phyloP scores from a whole-genome alignment of 306 rosid species.

The Lathyrus sativus region DNA sequence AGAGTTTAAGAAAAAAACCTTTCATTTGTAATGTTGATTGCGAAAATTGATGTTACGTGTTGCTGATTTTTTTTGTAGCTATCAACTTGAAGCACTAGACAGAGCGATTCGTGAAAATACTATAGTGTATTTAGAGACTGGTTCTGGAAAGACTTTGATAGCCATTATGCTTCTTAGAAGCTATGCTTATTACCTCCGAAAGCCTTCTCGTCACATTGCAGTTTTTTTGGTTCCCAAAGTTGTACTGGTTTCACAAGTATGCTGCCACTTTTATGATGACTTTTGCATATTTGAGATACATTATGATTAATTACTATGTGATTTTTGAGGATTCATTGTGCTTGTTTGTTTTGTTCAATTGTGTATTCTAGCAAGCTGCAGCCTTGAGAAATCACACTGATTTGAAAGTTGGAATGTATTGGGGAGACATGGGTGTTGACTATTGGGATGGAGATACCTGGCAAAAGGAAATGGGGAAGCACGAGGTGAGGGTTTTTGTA shows the following conservation, averaged over 20 bases:
- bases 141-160: slow-evolving; percentile 89
- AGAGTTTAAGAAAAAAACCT: not conserved
- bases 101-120: slow-evolving; percentile 64
- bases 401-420: slow-evolving; percentile 67
- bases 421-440: slow-evolving; percentile 81
- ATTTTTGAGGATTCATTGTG: not conserved
- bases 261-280: slow-evolving; percentile 2
- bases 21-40: too few relatives aligned
- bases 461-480: slow-evolving; percentile 53
- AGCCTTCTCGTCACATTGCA: slow-evolving; percentile 65
- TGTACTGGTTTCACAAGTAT: slow-evolving; percentile 78
- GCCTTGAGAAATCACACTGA: slow-evolving; percentile 66
- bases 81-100: slow-evolving; percentile 80
- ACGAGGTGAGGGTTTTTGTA: slow-evolving; percentile 58
- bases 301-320: not conserved
- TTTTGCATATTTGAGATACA: slow-evolving; percentile 6
- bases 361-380: slow-evolving; percentile 69
- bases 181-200: slow-evolving; percentile 64
- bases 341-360: slow-evolving; percentile 13
- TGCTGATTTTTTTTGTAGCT: slow-evolving; percentile 50
- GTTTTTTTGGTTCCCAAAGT: slow-evolving; percentile 86
- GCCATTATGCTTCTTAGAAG: slow-evolving; percentile 87
- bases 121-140: slow-evolving; percentile 78
- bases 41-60: not conserved
- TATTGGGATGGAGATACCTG: slow-evolving; percentile 61